Evolutionary conservation across 164 flowering plant species (phyloP).

Genomic region (Warburgia ugandensis): DNA sequence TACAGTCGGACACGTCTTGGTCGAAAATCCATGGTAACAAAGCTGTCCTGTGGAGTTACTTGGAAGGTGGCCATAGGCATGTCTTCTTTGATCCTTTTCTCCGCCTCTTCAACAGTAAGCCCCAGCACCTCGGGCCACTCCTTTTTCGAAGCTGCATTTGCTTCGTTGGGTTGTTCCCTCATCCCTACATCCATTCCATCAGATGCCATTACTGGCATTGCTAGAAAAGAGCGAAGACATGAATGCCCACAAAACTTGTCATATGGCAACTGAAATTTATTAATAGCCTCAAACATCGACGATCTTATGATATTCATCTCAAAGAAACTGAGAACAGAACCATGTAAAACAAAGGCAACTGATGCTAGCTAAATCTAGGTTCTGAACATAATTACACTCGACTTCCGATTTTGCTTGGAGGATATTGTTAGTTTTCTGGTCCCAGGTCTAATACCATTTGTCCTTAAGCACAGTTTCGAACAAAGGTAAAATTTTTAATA

Average conservation of each 20-base stretch:
- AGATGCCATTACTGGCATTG: background rate
- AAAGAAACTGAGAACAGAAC: no score
- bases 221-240: background rate
- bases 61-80: constrained; percentile 24
- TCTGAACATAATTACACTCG: no score
- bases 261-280: background rate
- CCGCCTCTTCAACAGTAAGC: constrained; percentile 35
- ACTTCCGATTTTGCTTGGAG: no score
- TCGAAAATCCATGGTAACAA: constrained; percentile 41
- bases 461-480: no score
- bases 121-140: constrained; percentile 62
- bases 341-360: no score
- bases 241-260: background rate
- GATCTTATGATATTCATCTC: no score
- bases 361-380: no score
- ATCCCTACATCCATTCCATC: background rate
- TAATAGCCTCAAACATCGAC: no score
- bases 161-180: background rate
- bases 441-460: no score
- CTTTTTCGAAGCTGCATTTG: constrained; percentile 11
- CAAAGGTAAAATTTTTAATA: no score
- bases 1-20: constrained; percentile 17
- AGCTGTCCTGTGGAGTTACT: constrained; percentile 24
- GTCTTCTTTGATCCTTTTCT: constrained; percentile 39
- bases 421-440: no score